Evolutionary conservation across 2,329 filamentous ascomycete species (phyloP), one percentile per base, ranked within the genome.

Genomic region (Aureobasidium vineae): DNA sequence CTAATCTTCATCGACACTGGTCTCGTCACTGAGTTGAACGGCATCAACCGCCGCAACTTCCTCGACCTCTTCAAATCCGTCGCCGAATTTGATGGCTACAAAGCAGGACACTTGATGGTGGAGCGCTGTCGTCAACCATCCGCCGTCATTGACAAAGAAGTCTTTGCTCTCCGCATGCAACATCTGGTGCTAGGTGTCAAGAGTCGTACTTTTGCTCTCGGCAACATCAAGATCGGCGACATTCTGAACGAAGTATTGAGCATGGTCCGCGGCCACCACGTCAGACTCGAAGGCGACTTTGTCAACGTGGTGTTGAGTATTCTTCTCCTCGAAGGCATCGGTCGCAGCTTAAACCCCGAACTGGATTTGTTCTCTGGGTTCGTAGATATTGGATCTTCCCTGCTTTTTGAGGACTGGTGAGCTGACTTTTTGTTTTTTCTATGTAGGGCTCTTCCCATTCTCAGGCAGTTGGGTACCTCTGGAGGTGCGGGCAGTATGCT

Each of bases 221-320:
- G 94, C 5, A 97, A 92, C 74, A 90, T 99, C 79, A 96, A 93
- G 79, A 97, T 99, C 69, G 95, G 95, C 13, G 95, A 99, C 72
- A 92, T 99, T 23, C 79, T 99, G 36, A 92, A 95, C 73, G 86
- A 96, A 72, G 95, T 98, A 0, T 82, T 99, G 52, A 84, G 84
- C 67, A 97, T 99, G 92, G 95, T 99, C 36, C 87, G 95, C 65
- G 81, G 83, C 11, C 95, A 99, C 76, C 95, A 99, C 75, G 95
- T 99, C 4, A 85, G 95, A 10, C 85, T 99, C 60, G 95, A 99
- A 77, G 95, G 95, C 10, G 95, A 99, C 76, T 99, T 98, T 75
- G 92, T 99, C 75, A 99, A 99, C 74, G 95, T 99, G 5, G 94
- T 99, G 36, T 89, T 99, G 67, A 96, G 92, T 68, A 97, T 98